Percentiles rank a stretch among this genome's conserved stretches.
phyloP scores from a whole-genome alignment of 495 filamentous ascomycete species.

The Penicillium robsamsonii region DNA sequence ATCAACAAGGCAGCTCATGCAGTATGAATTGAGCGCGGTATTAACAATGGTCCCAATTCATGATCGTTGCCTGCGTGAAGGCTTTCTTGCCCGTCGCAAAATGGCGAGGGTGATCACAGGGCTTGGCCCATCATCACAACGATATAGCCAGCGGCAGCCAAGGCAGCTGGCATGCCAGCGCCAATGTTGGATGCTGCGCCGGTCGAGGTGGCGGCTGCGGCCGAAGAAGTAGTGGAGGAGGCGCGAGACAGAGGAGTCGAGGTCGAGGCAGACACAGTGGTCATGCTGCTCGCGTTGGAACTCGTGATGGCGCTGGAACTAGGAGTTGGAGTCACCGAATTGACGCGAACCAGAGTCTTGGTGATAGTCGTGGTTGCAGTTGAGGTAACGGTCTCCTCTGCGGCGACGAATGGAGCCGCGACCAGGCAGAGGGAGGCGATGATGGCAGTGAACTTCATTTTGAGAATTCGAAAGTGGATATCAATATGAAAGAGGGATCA shows the following conservation, averaged over 20 bases:
- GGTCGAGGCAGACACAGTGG: slow-evolving; percentile 15
- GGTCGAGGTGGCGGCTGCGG: slow-evolving; percentile 23
- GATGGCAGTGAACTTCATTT: slow-evolving; percentile 39
- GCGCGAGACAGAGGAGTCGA: slow-evolving; percentile 23
- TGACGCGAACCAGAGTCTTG: slow-evolving; percentile 35
- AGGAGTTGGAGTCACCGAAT: slow-evolving; percentile 28
- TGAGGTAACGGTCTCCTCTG: slow-evolving; percentile 30
- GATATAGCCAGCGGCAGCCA: slow-evolving; percentile 37
- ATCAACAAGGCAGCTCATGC: not conserved
- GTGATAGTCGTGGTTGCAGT: slow-evolving; percentile 35
- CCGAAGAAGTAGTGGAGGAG: slow-evolving; percentile 22
- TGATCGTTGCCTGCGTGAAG: not conserved
- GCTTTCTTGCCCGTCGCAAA: slow-evolving; percentile 1
- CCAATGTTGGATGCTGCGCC: slow-evolving; percentile 25
- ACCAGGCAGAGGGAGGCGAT: slow-evolving; percentile 38
- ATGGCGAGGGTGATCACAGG: slow-evolving; percentile 26
- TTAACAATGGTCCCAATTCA: slow-evolving; percentile 4
- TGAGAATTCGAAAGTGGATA: slow-evolving; percentile 15
- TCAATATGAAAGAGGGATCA: slow-evolving; percentile 1
- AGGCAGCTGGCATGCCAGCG: slow-evolving; percentile 34
- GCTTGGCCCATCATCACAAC: slow-evolving; percentile 38
- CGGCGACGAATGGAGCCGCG: slow-evolving; percentile 30
- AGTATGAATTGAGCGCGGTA: not conserved
- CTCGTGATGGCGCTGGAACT: slow-evolving; percentile 16
- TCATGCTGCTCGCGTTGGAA: slow-evolving; percentile 19